Base-by-base conservation (phyloP, 345 rosid genomes). In the Corchorus olitorius region DNA sequence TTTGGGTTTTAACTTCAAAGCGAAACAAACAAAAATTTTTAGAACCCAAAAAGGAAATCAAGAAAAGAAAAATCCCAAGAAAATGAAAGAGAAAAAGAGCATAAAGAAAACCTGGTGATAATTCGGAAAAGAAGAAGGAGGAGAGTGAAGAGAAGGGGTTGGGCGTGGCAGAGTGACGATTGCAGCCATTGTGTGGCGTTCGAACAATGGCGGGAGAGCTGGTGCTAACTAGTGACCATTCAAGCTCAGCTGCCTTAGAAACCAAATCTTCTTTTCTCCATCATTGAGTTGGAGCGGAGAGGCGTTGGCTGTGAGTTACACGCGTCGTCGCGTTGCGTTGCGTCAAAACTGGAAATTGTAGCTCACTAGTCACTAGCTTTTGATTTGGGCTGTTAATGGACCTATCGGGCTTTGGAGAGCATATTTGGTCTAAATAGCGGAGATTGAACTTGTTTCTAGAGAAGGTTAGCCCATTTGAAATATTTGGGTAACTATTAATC, bases 141-240 rank as follows among this genome's bases (percentile, higher is more conserved):
- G 41, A 35, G 43, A 73, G 41, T 41, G 39, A 39, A 43, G 34
- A 19, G 49, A 37, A 54, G 37, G 52, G 45, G 64, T 20, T 19
- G 54, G 37, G 17, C 54, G 76, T 8, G 54, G 67, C 41, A 41
- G 55, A 20, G 43, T 49, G 14, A 46, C 27, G 56, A 46, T 16
- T 73, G 76, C 10, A 48, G 76, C 56, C 76, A 60, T 73, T 73
- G 1, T 69, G 5, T 11, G 53, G 20, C 58, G 13, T 45, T 16
- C 9, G 53, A 33, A 33, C 15, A 17, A 53, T 71, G 75, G 75
- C 50, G 52, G 64, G 48, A 70, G 60, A 33, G 73, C 34, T 15
- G 74, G 20, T 43, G 59, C 13, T 20, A 48, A 13, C 14, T 55
- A 37, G 49, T 5, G 62, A 71, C 50, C 75, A 35, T 71, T 71